phyloP scores from a whole-genome alignment of 495 filamentous ascomycete genomes.

The Extremus antarcticus region DNA sequence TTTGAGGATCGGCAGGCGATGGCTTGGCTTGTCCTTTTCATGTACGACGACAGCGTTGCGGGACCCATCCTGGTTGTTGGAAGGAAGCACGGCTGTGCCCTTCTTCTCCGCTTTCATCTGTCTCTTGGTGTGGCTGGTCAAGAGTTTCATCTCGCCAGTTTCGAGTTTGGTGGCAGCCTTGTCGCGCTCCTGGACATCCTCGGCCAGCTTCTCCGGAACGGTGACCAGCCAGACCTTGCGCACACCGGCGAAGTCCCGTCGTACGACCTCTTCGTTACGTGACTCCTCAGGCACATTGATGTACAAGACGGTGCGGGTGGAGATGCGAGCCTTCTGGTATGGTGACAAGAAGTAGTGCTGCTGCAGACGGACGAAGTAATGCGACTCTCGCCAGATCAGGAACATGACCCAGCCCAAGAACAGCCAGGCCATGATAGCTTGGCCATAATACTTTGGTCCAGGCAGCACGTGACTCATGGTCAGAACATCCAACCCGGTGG shows the following conservation, averaged over 20 bases:
- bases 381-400: slow-evolving; percentile 76
- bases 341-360: slow-evolving; percentile 89
- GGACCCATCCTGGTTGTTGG: slow-evolving; percentile 40
- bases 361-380: slow-evolving; percentile 87
- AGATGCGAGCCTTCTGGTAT: slow-evolving; percentile 73
- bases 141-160: slow-evolving; percentile 73
- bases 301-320: slow-evolving; percentile 86
- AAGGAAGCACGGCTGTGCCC: slow-evolving; percentile 16
- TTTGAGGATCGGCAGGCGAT: slow-evolving; percentile 56
- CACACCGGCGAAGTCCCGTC: slow-evolving; percentile 65
- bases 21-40: slow-evolving; percentile 70
- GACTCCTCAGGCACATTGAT: slow-evolving; percentile 69
- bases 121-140: slow-evolving; percentile 64
- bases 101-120: slow-evolving; percentile 66
- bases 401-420: slow-evolving; percentile 82
- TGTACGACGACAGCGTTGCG: slow-evolving; percentile 64
- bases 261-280: slow-evolving; percentile 59
- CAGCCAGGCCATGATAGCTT: slow-evolving; percentile 57
- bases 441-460: slow-evolving; percentile 51
- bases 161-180: slow-evolving; percentile 75
- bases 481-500: slow-evolving; percentile 62
- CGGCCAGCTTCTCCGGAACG: slow-evolving; percentile 68
- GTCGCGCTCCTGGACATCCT: slow-evolving; percentile 75
- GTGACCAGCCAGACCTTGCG: slow-evolving; percentile 77
- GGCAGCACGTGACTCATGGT: slow-evolving; percentile 57